A percentile compares a stretch with the other conserved stretches of the same genome.
phyloP scores from a whole-genome alignment of 164 flowering plant genomes.

The Buxus sempervirens region DNA sequence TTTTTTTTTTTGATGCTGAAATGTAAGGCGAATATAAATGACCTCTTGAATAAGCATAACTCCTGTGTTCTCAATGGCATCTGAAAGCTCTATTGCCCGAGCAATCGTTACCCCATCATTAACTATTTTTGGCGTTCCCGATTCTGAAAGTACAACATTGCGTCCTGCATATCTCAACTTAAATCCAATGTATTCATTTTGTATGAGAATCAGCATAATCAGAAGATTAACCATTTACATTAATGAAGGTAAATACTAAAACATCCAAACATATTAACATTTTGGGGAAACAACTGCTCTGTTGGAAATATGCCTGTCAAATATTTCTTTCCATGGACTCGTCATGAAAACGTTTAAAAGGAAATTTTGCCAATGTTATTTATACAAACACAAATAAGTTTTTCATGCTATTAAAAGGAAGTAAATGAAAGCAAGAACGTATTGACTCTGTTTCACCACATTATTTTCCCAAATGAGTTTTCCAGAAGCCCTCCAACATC shows the following conservation, averaged over 20 bases:
- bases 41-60: constrained; percentile 86
- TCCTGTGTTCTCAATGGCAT: constrained; percentile 86
- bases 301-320: neutral
- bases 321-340: too few species aligned
- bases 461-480: too few species aligned
- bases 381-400: too few species aligned
- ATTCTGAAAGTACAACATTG: constrained; percentile 80
- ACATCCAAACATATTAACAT: neutral
- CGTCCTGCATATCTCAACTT: constrained; percentile 55
- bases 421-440: too few species aligned
- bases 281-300: neutral
- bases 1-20: too few species aligned
- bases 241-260: neutral
- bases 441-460: too few species aligned
- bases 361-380: too few species aligned
- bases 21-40: constrained; percentile 13
- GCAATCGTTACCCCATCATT: constrained; percentile 98
- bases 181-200: constrained; percentile 7
- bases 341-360: too few species aligned
- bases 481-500: too few species aligned
- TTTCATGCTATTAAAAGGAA: too few species aligned
- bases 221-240: neutral
- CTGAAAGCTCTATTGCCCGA: constrained; percentile 74
- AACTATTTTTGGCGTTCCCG: constrained; percentile 51
- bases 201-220: neutral